These are phyloP conservation scores for Teunomyces gatunensis DNA, from an alignment of 805 yeast species.

Conservation along the genomic window DNA sequence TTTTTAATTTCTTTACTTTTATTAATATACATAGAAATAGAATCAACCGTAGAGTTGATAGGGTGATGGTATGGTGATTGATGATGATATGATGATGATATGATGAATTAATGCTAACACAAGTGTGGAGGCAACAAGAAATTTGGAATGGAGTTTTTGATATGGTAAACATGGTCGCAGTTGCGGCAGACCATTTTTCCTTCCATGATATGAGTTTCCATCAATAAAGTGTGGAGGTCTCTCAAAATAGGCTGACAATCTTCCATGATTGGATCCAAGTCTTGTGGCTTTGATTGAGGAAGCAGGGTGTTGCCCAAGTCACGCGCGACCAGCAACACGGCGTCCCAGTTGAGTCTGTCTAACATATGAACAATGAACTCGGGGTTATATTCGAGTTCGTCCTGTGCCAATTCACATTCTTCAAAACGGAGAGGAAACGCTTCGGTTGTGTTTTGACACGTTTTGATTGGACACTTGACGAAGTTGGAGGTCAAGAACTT, in stretches of 20 bases:
- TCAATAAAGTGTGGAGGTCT: conserved; percentile 73
- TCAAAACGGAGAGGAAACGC: conserved; percentile 78
- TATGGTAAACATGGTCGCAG: conserved; percentile 84
- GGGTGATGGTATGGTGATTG: background rate
- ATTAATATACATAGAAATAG: conserved; percentile 1
- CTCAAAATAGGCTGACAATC: conserved; percentile 54
- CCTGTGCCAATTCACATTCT: conserved; percentile 68
- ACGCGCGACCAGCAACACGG: conserved; percentile 69
- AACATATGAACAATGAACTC: conserved; percentile 75
- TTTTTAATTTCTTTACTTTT: background rate
- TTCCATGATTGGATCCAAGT: conserved; percentile 51
- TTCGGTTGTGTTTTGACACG: conserved; percentile 69
- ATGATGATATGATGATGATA: background rate
- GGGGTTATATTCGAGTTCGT: conserved; percentile 78
- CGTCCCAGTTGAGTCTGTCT: conserved; percentile 86
- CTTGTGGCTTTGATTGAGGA: conserved; percentile 53
- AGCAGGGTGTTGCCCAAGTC: conserved; percentile 48
- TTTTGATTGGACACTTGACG: conserved; percentile 85
- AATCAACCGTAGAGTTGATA: background rate
- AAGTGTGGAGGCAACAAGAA: conserved; percentile 92
- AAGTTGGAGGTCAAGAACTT: conserved; percentile 94
- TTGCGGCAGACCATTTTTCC: conserved; percentile 87
- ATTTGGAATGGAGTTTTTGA: conserved; percentile 93
- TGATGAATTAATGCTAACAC: conserved; percentile 36
- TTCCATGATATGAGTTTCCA: conserved; percentile 83